Base-by-base conservation (phyloP, 768 basidiomycete species). In the Lentinula aciculospora region DNA sequence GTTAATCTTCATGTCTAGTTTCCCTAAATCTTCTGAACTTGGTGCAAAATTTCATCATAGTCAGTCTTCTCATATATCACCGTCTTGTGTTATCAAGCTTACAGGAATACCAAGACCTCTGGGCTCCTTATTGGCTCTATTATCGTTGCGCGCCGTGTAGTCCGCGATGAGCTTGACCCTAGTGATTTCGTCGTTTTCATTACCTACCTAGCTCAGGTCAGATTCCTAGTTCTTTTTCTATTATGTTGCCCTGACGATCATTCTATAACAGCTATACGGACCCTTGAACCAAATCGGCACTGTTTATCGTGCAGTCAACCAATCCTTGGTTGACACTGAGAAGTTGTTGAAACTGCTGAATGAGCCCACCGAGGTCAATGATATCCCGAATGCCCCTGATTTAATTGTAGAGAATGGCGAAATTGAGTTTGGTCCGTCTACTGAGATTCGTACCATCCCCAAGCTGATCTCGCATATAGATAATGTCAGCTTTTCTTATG, bases 401-500 rank as follows among this genome's bases (percentile, higher is more conserved):
- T 79, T 97, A 25, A 73, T 86, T 45, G 80, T 92, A 7, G 72
- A 81, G 17, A 78, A 85, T 53, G 87, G 94, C 3, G 85, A 88
- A 67, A 89, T 98, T 66, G 92, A 92, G 67, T 97, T 98, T 68
- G 87, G 91, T 91, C 53, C 42, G 82, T 57, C 28, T 44, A 0
- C 3, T 17, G 56, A 25, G 12, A 37, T 36, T 17, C n/a, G 31
- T 7, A 46, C 5, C 32, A 31, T 8, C 3, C 23, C 19, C 25
- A 9, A 17, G 42, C 53, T 51, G 28, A 53, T 53, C 19, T 21
- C 31, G 36, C 45, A 57, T 32, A 4, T 59, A 92, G 89, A 92
- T 27, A 85, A 96, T 63, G 95, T 96, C 62, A 79, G 71, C 63
- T 94, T 98, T 72, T 88, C 89, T 3, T 96, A 97, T 69, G 89